Base-by-base conservation (phyloP, 768 basidiomycete species). In the Melanogaster broomeanus region DNA sequence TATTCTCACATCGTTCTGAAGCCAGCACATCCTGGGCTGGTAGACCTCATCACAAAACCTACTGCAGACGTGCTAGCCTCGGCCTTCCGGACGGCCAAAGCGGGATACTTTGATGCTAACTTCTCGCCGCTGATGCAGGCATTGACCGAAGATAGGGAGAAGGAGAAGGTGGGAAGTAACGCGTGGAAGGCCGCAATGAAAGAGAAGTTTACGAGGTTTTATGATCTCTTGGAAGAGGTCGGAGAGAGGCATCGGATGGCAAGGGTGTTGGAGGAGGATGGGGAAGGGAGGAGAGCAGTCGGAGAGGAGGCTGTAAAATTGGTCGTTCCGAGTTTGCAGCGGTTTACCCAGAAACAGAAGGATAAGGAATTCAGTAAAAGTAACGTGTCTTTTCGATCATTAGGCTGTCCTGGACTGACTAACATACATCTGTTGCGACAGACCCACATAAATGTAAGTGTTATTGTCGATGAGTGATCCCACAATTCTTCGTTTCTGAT, bases 331-430 rank as follows among this genome's bases (percentile, higher is more conserved):
- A 80, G 80, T 37, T 74, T 93, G 55, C 81, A 87, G 67, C 72
- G 84, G 49, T 92, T 93, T 61, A 79, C 79, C 54, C 84, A 87
- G 67, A 87, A 84, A 65, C 83, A 88, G 60, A 77, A 77, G 33
- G 90, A 89, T 38, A 90, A 87, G 65, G 89, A 92, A 57, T 90
- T 91, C 59, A 90, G 89, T 66, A 90, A 88, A 73, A 90, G 91
- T 91, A 57, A 61, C 16, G 80, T 73, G 2, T 12, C 25, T 40
- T 30, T 13, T 37, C 15, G 48, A 31, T 31, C 34, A 6, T 34
- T 47, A 31, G 49, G 47, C 31, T 12, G 57, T 19, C 38, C 19
- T 39, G 10, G 42, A 24, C 31, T 59, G 34, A 57, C 39, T 25
- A n/a, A 0, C 35, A 47, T 44, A 43, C 27, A 9, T 7, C 37